phyloP scores from a whole-genome alignment of 352 stramenopile genomes.

The Phytophthora constricta region DNA sequence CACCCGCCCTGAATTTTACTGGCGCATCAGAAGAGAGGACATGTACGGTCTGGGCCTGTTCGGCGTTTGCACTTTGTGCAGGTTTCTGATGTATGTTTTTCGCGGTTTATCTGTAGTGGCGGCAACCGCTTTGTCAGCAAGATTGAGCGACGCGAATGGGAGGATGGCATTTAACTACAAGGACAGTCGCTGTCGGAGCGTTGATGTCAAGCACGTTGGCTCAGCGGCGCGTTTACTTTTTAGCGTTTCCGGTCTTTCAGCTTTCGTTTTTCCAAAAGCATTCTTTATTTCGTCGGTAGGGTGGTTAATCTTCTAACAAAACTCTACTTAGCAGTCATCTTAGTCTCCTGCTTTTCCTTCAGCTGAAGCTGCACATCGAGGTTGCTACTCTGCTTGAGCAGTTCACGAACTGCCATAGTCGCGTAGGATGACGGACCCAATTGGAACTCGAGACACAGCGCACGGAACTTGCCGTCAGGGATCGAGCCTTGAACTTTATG shows the following conservation, averaged over 20 bases:
- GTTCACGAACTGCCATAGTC: constrained; percentile 95
- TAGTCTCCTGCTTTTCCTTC: constrained; percentile 42
- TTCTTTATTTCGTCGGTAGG: constrained; percentile 10
- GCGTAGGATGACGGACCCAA: constrained; percentile 93
- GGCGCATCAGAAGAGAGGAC: constrained; percentile 81
- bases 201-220: no score
- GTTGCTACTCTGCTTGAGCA: constrained; percentile 94
- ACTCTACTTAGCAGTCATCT: constrained; percentile 24
- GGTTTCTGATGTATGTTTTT: no score
- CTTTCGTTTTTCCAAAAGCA: constrained; percentile 7
- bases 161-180: constrained; percentile 41
- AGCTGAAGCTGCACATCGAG: constrained; percentile 70
- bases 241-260: constrained; percentile 3
- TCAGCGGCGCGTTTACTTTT: constrained; percentile 8
- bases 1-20: constrained; percentile 84
- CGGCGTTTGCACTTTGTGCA: no score
- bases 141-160: constrained; percentile 79
- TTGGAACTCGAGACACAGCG: constrained; percentile 85
- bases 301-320: constrained; percentile 18
- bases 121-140: constrained; percentile 88
- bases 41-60: constrained; percentile 52
- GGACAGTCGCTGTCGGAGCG: not conserved
- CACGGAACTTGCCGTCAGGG: constrained; percentile 60
- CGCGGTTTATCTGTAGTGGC: constrained; percentile 48
- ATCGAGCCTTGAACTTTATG: constrained; percentile 55